Evolutionary conservation across 2,329 filamentous ascomycete species (phyloP), one percentile per base, ranked within the genome.

Genomic region (Helotiales sp.): DNA sequence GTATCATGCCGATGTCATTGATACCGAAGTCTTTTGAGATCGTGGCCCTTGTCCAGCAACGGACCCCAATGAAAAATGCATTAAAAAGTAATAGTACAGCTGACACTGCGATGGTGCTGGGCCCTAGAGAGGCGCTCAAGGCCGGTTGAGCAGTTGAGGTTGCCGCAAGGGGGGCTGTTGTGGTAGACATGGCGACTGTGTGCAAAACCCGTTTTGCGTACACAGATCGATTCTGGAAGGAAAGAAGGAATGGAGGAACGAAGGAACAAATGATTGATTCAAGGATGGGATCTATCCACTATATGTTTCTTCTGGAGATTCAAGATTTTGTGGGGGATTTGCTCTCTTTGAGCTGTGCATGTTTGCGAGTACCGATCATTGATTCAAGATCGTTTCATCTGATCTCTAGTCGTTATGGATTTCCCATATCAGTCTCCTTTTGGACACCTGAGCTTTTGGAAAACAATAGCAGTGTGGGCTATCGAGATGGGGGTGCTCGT

Each of bases 1-100:
- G n/a, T 13, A 65, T 36, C 52, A 65, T 65, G 33, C 52, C 33
- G 42, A 60, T 55, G 54, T 65, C 63, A 46, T 65, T 65, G 47
- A 54, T 44, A 29, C 58, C 44, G 48, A 65, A 59, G 5, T 54
- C 55, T 25, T 61, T 63, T 5, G 63, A 22, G 29, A 63, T 47
- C 4, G 8, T 48, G 7, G 42, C 50, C 31, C 55, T 49, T 30
- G 51, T 48, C n/a, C 62, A 63, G 25, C 38, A 44, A 49, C 63
- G 47, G 19, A 57, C n/a, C 27, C 47, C 57, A 25, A 65, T 61
- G 44, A 53, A 56, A 22, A 65, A 44, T 4, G 50, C 36, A 15
- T 60, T 58, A 9, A 63, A 25, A 22, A 22, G 40, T 12, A 62
- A 33, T 34, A 63, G 57, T 9, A 29, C 30, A 3, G 52, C 36